Conservation (phyloP, 148 eudicot species). For the Silene uniflora region DNA sequence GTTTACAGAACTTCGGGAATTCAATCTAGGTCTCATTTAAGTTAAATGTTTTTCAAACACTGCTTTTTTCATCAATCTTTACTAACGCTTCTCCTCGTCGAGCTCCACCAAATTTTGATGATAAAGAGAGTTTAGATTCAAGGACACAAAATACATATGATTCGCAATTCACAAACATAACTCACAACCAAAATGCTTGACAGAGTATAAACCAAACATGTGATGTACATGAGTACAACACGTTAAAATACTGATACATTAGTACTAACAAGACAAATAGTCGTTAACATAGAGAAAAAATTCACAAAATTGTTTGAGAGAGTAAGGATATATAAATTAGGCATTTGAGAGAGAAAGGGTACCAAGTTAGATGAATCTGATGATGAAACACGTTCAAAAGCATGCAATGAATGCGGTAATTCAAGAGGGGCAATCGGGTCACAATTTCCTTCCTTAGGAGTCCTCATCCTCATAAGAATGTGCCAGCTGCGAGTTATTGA, state of each 20-base stretch:
- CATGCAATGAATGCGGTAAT: slow-evolving; percentile 88
- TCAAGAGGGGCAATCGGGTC: slow-evolving; percentile 92
- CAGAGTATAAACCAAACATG: background rate
- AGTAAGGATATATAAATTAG: background rate
- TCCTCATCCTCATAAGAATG: slow-evolving; percentile 87
- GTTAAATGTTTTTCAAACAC: too few species aligned
- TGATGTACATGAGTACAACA: background rate
- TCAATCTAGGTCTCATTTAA: too few species aligned
- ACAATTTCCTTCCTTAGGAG: slow-evolving; percentile 50
- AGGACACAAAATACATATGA: too few species aligned
- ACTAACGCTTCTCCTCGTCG: too few species aligned
- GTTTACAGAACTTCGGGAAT: too few species aligned
- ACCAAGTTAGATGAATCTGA: slow-evolving; percentile 68
- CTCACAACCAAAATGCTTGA: background rate
- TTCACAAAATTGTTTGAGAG: background rate
- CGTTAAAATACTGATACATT: too few species aligned
- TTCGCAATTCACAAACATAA: too few species aligned
- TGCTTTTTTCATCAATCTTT: too few species aligned
- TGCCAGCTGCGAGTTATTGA: slow-evolving; percentile 64
- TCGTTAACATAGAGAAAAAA: background rate
- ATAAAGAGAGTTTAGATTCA: too few species aligned
- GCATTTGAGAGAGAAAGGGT: slow-evolving; percentile 8
- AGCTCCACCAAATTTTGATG: too few species aligned
- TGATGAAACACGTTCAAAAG: slow-evolving; percentile 66
- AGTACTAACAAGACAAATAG: background rate